Evolutionary conservation across 352 stramenopile genomes (phyloP).

Genomic region (Plasmopara viticola): DNA sequence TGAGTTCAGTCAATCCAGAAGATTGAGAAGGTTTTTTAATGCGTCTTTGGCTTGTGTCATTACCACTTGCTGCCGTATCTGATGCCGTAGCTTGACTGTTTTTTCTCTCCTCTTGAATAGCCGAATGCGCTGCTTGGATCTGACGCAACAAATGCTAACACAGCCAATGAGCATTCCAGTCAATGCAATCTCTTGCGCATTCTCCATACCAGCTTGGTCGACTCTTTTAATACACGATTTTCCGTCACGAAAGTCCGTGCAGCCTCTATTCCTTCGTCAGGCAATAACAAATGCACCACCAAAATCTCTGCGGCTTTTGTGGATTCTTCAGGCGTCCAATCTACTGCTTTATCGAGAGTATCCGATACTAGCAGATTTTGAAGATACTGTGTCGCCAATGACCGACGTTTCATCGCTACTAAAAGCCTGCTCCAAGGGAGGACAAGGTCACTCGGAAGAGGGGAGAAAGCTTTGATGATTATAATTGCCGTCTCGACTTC

Average conservation of each 20-base stretch:
- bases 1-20: constrained; percentile 3
- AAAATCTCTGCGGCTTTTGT: constrained; percentile 30
- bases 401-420: constrained; percentile 44
- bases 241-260: constrained; percentile 33
- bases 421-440: constrained; percentile 66
- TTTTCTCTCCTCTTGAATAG: too few relatives aligned
- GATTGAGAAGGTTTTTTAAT: constrained; percentile 1
- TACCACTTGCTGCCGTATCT: too few relatives aligned
- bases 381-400: constrained; percentile 25
- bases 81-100: too few relatives aligned
- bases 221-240: constrained; percentile 30
- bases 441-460: constrained; percentile 31
- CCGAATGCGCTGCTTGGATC: too few relatives aligned
- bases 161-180: not conserved
- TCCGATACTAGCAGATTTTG: constrained; percentile 21
- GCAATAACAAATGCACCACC: constrained; percentile 41
- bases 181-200: not conserved
- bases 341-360: not conserved
- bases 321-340: constrained; percentile 22
- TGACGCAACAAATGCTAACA: too few relatives aligned
- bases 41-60: not conserved
- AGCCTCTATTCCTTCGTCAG: constrained; percentile 29
- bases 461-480: constrained; percentile 36
- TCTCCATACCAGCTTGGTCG: constrained; percentile 28
- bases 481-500: constrained; percentile 44